A percentile compares a stretch with the other conserved stretches of the same genome.
Conservation (phyloP, 2,329 filamentous ascomycete genomes). For the Fusarium sp. region DNA sequence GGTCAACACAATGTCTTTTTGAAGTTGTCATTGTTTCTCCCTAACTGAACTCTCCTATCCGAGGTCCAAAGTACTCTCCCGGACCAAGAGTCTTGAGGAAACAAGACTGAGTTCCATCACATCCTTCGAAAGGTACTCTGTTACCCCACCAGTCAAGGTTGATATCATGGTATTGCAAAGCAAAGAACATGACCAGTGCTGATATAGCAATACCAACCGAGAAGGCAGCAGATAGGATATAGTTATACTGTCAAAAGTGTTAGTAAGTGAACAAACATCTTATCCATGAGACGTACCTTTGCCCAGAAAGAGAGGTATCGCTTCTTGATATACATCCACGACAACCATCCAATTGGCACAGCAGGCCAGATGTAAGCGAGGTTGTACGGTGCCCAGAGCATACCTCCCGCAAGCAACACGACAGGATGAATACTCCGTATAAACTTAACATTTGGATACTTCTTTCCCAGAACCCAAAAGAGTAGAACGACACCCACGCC, state of each 20-base stretch:
- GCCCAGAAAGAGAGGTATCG: constrained; percentile 62
- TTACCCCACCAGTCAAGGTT: constrained; percentile 62
- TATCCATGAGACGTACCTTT: constrained; percentile 48
- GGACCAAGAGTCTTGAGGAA: constrained; percentile 38
- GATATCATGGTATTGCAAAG: constrained; percentile 55
- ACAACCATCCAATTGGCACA: constrained; percentile 60
- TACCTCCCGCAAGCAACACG: constrained; percentile 55
- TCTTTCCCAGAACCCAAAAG: constrained; percentile 53
- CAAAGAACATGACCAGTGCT: constrained; percentile 62
- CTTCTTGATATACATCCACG: constrained; percentile 61
- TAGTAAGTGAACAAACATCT: background rate
- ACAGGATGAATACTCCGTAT: constrained; percentile 58
- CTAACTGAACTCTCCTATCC: constrained; percentile 36
- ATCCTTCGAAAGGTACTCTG: constrained; percentile 42
- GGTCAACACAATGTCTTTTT: background rate
- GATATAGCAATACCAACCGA: constrained; percentile 60
- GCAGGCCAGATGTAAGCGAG: constrained; percentile 60
- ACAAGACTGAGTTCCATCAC: constrained; percentile 44
- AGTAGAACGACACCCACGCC: constrained; percentile 53
- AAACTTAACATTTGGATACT: constrained; percentile 48
- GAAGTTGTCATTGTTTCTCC: background rate
- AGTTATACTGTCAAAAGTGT: constrained; percentile 55
- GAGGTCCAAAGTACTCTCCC: constrained; percentile 51
- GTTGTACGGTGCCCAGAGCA: constrained; percentile 60
- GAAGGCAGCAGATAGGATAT: constrained; percentile 61